These are phyloP conservation scores for Paramyrothecium roridum DNA, from an alignment of 2,329 filamentous ascomycete species.

Conservation along the genomic window DNA sequence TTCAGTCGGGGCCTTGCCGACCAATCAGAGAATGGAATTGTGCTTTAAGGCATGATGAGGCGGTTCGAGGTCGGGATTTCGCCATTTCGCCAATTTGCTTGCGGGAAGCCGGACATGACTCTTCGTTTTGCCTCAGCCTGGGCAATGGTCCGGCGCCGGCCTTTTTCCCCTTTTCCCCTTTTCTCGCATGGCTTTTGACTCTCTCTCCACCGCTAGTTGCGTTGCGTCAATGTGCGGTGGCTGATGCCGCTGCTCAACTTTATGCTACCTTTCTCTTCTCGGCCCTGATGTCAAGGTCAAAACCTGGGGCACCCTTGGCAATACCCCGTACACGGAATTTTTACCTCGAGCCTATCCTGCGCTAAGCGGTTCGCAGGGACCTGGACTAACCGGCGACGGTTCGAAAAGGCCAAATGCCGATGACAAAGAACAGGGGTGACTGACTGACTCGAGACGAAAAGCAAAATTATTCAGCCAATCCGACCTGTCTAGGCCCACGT, in stretches of 20 bases:
- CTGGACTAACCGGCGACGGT: not conserved
- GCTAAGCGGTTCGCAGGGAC: too few relatives aligned
- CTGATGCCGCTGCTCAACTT: too few relatives aligned
- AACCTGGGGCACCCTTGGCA: too few relatives aligned
- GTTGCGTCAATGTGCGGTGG: too few relatives aligned
- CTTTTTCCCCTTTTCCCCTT: not conserved
- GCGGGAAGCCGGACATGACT: not conserved
- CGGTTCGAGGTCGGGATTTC: conserved; percentile 1
- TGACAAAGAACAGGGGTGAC: not conserved
- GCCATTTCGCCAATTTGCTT: not conserved
- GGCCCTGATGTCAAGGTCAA: too few relatives aligned
- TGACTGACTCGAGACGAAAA: not conserved
- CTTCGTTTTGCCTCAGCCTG: not conserved
- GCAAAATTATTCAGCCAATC: not conserved
- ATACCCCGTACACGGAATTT: too few relatives aligned
- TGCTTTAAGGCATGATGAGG: not conserved
- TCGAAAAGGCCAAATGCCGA: not conserved
- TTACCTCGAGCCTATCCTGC: too few relatives aligned
- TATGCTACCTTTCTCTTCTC: too few relatives aligned
- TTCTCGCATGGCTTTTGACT: too few relatives aligned
- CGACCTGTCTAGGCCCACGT: not conserved
- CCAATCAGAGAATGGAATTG: not conserved
- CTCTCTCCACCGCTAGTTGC: too few relatives aligned
- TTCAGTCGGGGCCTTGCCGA: not conserved
- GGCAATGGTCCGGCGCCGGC: not conserved